Conservation (phyloP, 2,329 filamentous ascomycete species). For the Arthroderma uncinatum region DNA sequence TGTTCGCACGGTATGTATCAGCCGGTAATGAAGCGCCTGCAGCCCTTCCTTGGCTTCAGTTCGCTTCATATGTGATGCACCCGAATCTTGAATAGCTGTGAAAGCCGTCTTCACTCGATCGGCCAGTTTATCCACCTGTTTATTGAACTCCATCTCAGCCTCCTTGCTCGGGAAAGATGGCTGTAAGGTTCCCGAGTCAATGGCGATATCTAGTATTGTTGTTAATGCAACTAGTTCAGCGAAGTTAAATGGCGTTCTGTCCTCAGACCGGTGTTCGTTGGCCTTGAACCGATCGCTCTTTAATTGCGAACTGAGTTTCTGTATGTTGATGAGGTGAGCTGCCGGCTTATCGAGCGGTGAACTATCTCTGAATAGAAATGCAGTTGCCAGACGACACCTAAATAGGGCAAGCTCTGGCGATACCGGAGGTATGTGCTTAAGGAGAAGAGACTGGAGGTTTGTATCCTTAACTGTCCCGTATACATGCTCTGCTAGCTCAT, state of each 20-base stretch:
- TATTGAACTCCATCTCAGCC: conserved; percentile 50
- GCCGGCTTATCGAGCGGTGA: conserved; percentile 20
- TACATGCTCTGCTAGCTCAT: conserved; percentile 20
- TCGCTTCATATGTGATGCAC: conserved; percentile 58
- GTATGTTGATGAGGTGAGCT: conserved; percentile 23
- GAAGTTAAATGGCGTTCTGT: conserved; percentile 44
- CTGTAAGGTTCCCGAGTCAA: conserved; percentile 49
- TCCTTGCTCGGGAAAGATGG: conserved; percentile 21
- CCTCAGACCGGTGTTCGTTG: conserved; percentile 13
- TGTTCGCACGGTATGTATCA: conserved; percentile 60
- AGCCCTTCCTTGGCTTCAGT: conserved; percentile 67
- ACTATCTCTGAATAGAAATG: conserved; percentile 26
- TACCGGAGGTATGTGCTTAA: conserved; percentile 31
- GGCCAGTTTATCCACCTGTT: conserved; percentile 56
- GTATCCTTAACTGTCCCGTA: conserved; percentile 29
- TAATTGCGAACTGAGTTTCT: conserved; percentile 22
- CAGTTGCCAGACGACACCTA: conserved; percentile 31
- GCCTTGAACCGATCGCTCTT: conserved; percentile 25
- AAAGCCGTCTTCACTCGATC: conserved; percentile 46
- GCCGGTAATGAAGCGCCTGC: conserved; percentile 61
- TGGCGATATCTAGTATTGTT: conserved; percentile 59
- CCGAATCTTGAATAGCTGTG: conserved; percentile 59
- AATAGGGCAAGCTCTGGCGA: conserved; percentile 28
- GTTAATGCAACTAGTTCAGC: conserved; percentile 54
- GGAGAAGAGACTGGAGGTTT: conserved; percentile 30